Evolutionary conservation across 306 rosid species (phyloP).

Genomic region (Cajanus cajan): DNA sequence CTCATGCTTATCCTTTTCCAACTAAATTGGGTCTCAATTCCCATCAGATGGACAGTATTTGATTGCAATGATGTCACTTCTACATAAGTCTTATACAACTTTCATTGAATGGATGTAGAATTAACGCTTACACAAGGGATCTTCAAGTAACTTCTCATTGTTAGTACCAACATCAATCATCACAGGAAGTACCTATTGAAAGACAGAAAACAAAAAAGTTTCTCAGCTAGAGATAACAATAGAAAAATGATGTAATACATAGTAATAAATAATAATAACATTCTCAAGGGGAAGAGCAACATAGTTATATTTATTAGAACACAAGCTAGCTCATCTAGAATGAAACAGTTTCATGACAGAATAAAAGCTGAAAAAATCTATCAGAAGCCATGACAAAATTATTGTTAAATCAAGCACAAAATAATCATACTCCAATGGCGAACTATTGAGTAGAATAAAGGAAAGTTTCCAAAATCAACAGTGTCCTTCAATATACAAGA

Average conservation of each 20-base stretch:
- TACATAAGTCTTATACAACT: background rate
- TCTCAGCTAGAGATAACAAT: background rate
- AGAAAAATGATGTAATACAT: background rate
- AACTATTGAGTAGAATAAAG: slow-evolving; percentile 12
- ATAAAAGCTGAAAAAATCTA: background rate
- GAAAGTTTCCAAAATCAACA: background rate
- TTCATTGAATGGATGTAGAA: slow-evolving; percentile 26
- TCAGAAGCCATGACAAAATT: slow-evolving; percentile 3
- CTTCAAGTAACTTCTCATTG: slow-evolving; percentile 77
- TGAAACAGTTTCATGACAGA: slow-evolving; percentile 18
- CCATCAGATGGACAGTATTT: background rate
- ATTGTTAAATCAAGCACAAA: background rate
- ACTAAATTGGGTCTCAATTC: background rate
- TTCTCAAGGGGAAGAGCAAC: background rate
- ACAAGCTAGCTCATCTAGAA: slow-evolving; percentile 10
- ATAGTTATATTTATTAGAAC: background rate
- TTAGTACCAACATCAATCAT: slow-evolving; percentile 99
- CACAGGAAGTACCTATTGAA: slow-evolving; percentile 85
- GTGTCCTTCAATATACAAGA: background rate
- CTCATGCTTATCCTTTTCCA: background rate
- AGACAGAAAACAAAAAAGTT: background rate
- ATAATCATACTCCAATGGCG: background rate
- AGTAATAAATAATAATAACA: background rate
- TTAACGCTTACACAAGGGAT: slow-evolving; percentile 73
- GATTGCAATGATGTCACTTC: slow-evolving; percentile 8